These are phyloP conservation scores for Rhododendron mucronatum DNA, from an alignment of 148 eudicot species.

Conservation along the genomic window DNA sequence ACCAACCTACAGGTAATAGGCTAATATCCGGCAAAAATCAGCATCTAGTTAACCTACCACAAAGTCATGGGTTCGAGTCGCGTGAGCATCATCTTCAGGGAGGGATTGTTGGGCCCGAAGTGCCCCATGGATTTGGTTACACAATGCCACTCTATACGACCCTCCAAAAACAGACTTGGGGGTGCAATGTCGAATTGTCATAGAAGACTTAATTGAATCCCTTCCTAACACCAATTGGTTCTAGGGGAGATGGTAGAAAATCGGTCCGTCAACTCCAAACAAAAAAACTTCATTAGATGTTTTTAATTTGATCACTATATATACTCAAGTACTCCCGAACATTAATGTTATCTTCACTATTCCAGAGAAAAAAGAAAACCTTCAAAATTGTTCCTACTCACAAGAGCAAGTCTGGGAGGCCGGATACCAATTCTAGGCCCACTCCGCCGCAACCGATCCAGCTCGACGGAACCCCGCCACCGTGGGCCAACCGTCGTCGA, in stretches of 20 bases:
- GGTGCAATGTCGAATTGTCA: neutral
- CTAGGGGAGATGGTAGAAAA: too few relatives aligned
- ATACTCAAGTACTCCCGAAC: neutral
- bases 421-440: conserved; percentile 50
- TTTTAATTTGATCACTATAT: neutral
- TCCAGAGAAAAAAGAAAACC: too few relatives aligned
- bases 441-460: conserved; percentile 46
- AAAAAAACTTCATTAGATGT: neutral
- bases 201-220: neutral
- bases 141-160: too few relatives aligned
- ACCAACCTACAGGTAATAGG: neutral
- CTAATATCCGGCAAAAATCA: neutral
- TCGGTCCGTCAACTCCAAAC: neutral
- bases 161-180: too few relatives aligned
- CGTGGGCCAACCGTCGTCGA: neutral
- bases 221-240: too few relatives aligned
- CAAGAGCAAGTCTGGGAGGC: conserved; percentile 69
- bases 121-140: too few relatives aligned
- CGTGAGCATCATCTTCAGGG: too few relatives aligned
- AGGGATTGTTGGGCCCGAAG: too few relatives aligned
- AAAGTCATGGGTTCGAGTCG: neutral
- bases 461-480: conserved; percentile 13
- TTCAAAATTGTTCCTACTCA: conserved; percentile 29
- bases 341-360: neutral
- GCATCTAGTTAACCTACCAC: neutral